A percentile compares a stretch with the other conserved stretches of the same genome.
phyloP scores from a whole-genome alignment of 2,329 filamentous ascomycete genomes.

The Epichloe coenophiala region DNA sequence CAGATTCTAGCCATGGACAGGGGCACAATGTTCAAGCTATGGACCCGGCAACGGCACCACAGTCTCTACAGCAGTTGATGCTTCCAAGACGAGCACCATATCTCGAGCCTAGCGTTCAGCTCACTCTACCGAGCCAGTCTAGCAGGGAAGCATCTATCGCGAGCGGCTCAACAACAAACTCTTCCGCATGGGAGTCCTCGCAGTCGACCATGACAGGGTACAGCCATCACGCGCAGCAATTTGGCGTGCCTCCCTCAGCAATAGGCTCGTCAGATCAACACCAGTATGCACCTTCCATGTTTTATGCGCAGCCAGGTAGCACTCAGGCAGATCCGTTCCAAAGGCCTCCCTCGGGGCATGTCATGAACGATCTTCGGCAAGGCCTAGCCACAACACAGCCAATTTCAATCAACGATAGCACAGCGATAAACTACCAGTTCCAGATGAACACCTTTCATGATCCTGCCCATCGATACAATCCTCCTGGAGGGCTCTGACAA shows the following conservation, averaged over 20 bases:
- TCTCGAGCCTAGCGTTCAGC: conserved; percentile 15
- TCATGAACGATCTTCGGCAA: conserved; percentile 13
- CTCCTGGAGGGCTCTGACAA: conserved; percentile 12
- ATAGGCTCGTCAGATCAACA: conserved; percentile 3
- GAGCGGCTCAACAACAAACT: conserved; percentile 19
- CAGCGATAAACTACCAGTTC: conserved; percentile 13
- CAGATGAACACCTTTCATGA: conserved; percentile 13
- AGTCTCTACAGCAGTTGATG: conserved; percentile 25
- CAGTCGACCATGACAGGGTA: conserved; percentile 14
- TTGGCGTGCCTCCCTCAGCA: background rate
- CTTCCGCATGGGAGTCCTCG: conserved; percentile 20
- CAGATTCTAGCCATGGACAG: conserved; percentile 7
- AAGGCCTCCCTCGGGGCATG: conserved; percentile 7
- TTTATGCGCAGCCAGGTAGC: background rate
- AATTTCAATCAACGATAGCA: conserved; percentile 10
- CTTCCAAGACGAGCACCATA: conserved; percentile 20
- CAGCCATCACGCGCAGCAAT: conserved; percentile 10
- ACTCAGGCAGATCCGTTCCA: conserved; percentile 7
- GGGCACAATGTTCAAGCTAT: conserved; percentile 8
- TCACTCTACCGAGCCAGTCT: conserved; percentile 17
- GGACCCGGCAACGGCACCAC: conserved; percentile 15
- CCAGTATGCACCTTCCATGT: conserved; percentile 4
- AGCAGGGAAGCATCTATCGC: conserved; percentile 20
- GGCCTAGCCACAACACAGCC: conserved; percentile 8
- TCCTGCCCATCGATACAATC: conserved; percentile 9